Base-by-base conservation (phyloP, 768 basidiomycete species). In the Pleurotus tuber-regium region DNA sequence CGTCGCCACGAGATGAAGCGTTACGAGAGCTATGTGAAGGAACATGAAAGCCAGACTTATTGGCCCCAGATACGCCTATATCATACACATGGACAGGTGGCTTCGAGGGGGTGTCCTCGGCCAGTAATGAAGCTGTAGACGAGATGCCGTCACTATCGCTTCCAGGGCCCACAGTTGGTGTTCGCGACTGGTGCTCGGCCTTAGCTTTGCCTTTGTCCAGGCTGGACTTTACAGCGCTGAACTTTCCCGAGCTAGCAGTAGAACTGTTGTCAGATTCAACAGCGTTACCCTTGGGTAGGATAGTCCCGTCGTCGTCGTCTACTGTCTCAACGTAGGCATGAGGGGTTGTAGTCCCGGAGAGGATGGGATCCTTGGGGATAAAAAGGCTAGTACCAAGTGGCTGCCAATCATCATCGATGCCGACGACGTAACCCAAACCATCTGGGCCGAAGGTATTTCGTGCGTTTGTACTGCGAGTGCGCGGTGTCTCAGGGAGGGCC, bases 321-420 rank as follows among this genome's bases (percentile, higher is more conserved):
- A 87, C 61, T 29, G 75, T 70, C 64, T 86, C 84, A 10, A 87
- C 80, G 61, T 79, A 87, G 2, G 82, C 86, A 66, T 86, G 85
- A 3, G 82, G 77, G 44, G 70, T 75, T 4, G 67, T 67, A 11
- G 59, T 54, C 12, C 57, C 51, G 10, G 63, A 53, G 28, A 66
- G 54, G 11, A 78, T 54, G 18, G 76, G 77, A 35, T 35, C 30
- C 7, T 35, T 26, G 19, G 46, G 30, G 12, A 48, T 23, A 19
- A 48, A 48, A 3, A 48, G n/a, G 9, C 19, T 33, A 9, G 46
- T 5, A 23, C 29, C 31, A 25, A 87, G 70, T 40, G 70, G 70
- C 60, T 87, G 82, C 88, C 87, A 89, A 35, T 82, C 84, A 35
- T 82, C 78, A 19, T 83, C 81, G 41, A 70, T 62, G 21, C 76